phyloP scores from a whole-genome alignment of 768 basidiomycete genomes.

The Kwoniella dendrophila region DNA sequence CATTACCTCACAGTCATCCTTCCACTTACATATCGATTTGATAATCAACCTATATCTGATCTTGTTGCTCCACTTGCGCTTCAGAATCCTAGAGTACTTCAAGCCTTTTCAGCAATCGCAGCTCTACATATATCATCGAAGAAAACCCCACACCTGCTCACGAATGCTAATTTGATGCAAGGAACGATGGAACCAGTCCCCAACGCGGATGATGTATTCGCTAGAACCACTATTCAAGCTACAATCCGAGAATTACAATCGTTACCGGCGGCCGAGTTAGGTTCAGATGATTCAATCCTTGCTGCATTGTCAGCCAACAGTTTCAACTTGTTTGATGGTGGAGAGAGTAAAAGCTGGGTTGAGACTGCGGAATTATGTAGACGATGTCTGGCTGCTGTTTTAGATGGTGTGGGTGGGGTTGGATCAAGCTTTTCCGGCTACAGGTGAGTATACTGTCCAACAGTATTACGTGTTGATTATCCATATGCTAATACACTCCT shows the following conservation, averaged over 20 bases:
- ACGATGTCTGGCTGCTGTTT: slow-evolving; percentile 1
- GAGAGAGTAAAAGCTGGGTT: slow-evolving; percentile 7
- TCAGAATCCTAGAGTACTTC: slow-evolving; percentile 9
- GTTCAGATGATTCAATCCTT: slow-evolving; percentile 1
- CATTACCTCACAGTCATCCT: slow-evolving; percentile 29
- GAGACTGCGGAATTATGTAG: slow-evolving; percentile 8
- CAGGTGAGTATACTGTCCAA: not conserved
- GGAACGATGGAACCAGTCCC: not conserved
- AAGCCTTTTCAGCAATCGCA: slow-evolving; percentile 15
- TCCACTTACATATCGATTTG: slow-evolving; percentile 23
- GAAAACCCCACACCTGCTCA: not conserved
- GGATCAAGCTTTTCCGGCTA: not conserved
- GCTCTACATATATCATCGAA: slow-evolving; percentile 23
- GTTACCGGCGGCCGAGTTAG: not conserved
- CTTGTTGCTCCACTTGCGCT: slow-evolving; percentile 29
- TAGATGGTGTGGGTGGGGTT: slow-evolving; percentile 1
- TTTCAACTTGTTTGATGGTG: slow-evolving; percentile 9
- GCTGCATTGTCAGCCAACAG: slow-evolving; percentile 6
- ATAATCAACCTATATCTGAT: slow-evolving; percentile 11
- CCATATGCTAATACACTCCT: not conserved
- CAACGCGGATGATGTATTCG: slow-evolving; percentile 18
- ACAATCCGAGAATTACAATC: slow-evolving; percentile 7
- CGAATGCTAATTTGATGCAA: not conserved
- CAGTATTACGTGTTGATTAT: not conserved
- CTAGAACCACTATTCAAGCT: slow-evolving; percentile 6